phyloP scores from a whole-genome alignment of 768 basidiomycete genomes.

The Lyophyllum decastes region DNA sequence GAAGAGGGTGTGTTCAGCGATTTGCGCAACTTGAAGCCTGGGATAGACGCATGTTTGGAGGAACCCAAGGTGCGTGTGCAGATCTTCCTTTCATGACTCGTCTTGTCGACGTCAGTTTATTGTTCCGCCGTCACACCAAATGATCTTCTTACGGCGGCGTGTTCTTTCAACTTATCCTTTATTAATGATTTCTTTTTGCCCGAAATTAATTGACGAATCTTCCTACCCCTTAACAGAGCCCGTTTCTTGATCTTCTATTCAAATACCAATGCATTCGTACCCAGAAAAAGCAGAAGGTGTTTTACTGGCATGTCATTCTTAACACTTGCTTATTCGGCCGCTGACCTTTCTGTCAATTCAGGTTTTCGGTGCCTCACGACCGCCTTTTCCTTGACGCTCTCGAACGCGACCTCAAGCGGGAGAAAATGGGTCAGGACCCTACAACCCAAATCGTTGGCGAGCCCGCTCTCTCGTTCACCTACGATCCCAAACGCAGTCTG shows the following conservation, averaged over 20 bases:
- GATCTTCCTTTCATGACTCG: neutral
- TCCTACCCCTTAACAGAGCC: conserved; percentile 59
- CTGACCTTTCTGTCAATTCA: conserved; percentile 27
- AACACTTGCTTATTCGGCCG: neutral
- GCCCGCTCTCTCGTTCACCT: conserved; percentile 86
- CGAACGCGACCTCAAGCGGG: conserved; percentile 93
- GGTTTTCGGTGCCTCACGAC: conserved; percentile 97
- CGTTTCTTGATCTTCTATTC: conserved; percentile 91
- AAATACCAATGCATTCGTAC: conserved; percentile 97
- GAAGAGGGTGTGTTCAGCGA: conserved; percentile 97
- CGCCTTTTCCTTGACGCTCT: conserved; percentile 95
- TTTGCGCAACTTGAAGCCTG: conserved; percentile 91
- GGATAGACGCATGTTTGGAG: conserved; percentile 88
- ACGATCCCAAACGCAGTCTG: conserved; percentile 81
- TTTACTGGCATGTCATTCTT: conserved; percentile 75
- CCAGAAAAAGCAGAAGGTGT: conserved; percentile 99
- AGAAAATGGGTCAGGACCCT: conserved; percentile 86
- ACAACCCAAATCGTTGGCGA: conserved; percentile 76
- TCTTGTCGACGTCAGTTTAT: neutral
- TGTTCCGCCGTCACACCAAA: neutral
- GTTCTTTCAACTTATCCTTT: neutral
- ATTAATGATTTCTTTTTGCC: neutral
- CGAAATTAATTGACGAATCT: neutral
- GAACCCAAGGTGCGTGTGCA: conserved; percentile 82
- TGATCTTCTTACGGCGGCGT: neutral